Evolutionary conservation across 768 basidiomycete genomes (phyloP).

Genomic region (Favolaschia claudopus): DNA sequence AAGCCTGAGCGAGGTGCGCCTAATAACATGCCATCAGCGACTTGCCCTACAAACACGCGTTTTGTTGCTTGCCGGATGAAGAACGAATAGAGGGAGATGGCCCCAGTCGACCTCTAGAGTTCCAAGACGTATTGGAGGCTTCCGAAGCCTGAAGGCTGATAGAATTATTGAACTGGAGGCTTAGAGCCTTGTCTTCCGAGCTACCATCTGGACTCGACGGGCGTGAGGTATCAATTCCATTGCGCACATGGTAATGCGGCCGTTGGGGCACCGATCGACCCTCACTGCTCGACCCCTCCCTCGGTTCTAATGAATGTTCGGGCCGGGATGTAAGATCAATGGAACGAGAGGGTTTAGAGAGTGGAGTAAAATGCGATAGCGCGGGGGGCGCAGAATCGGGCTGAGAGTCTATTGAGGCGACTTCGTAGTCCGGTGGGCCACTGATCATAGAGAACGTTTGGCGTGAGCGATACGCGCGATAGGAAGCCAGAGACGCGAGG

Average conservation of each 20-base stretch:
- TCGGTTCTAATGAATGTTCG: too few species aligned
- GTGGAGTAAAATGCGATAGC: slow-evolving; percentile 2
- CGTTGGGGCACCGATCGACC: too few species aligned
- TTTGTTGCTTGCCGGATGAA: slow-evolving; percentile 19
- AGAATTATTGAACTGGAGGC: slow-evolving; percentile 18
- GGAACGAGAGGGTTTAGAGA: background rate
- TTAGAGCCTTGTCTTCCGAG: slow-evolving; percentile 20
- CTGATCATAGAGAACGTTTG: slow-evolving; percentile 14
- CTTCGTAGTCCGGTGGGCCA: slow-evolving; percentile 24
- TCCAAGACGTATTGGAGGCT: slow-evolving; percentile 22
- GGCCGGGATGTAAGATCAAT: too few species aligned
- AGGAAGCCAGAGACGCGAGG: slow-evolving; percentile 11
- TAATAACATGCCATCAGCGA: background rate
- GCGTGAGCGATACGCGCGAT: slow-evolving; percentile 4
- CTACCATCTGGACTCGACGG: slow-evolving; percentile 15
- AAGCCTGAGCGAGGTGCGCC: slow-evolving; percentile 21
- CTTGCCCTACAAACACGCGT: background rate
- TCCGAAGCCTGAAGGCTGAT: slow-evolving; percentile 20
- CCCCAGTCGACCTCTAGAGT: slow-evolving; percentile 4
- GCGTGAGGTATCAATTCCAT: slow-evolving; percentile 13
- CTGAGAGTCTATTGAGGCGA: background rate
- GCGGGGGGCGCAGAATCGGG: slow-evolving; percentile 16
- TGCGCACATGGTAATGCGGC: background rate
- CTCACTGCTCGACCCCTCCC: too few species aligned
- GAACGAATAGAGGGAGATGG: slow-evolving; percentile 24